These are phyloP conservation scores for Flaveria ramosissima DNA, from an alignment of 129 eudicot genomes.

Conservation along the genomic window DNA sequence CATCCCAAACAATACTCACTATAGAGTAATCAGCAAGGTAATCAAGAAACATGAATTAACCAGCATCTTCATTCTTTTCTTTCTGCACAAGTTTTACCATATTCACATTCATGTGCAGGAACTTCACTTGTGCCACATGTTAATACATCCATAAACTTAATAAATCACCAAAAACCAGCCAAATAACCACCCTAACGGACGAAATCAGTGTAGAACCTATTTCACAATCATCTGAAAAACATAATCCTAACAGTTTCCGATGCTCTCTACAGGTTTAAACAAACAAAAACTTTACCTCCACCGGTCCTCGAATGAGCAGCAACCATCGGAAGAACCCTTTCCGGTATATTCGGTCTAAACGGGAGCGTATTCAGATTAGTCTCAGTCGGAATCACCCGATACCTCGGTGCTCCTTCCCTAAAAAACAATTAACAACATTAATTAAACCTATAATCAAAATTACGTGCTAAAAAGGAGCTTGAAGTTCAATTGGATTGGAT, in stretches of 20 bases:
- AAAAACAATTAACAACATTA: neutral
- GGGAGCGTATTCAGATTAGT: conserved; percentile 83
- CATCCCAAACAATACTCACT: neutral
- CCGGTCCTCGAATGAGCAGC: conserved; percentile 49
- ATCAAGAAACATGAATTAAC: neutral
- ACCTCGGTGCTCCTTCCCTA: conserved; percentile 81
- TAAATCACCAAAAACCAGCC: conserved; percentile 4
- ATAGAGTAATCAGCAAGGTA: neutral
- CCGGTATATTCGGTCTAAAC: conserved; percentile 56
- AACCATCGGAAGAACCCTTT: conserved; percentile 53
- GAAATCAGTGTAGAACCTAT: neutral
- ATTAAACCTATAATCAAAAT: neutral
- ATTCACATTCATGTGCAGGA: conserved; percentile 7
- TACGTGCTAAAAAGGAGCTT: neutral
- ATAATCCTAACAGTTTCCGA: neutral
- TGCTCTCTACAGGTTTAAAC: neutral
- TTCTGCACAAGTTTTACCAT: neutral
- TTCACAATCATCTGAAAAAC: neutral
- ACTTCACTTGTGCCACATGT: conserved; percentile 8
- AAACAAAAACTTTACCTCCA: conserved; percentile 44
- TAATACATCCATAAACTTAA: conserved; percentile 2
- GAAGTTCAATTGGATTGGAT: neutral
- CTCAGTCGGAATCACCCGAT: conserved; percentile 81
- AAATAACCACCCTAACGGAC: neutral
- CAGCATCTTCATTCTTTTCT: neutral